Evolutionary conservation across 371 early-diverging fungal species (phyloP).

Genomic region (Mucor racemosus): DNA sequence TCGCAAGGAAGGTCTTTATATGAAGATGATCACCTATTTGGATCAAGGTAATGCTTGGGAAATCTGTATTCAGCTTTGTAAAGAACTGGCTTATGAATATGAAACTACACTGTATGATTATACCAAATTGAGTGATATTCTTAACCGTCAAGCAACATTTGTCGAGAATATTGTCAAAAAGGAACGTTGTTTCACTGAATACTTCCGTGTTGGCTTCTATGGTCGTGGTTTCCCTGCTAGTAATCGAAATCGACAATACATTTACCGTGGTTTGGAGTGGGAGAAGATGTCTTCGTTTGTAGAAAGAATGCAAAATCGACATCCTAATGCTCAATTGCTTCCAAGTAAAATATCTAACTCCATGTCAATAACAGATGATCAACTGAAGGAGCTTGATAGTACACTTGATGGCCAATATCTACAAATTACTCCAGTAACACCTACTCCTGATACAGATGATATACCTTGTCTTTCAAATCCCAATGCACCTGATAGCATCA

Average conservation of each 20-base stretch:
- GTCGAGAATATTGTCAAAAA: conserved; percentile 62
- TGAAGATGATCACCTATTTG: conserved; percentile 64
- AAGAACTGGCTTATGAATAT: conserved; percentile 67
- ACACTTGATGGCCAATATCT: conserved; percentile 65
- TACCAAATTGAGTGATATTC: conserved; percentile 55
- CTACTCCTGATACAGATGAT: conserved; percentile 55
- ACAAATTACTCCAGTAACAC: conserved; percentile 74
- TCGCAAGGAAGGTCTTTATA: conserved; percentile 70
- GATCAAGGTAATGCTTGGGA: conserved; percentile 78
- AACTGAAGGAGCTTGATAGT: conserved; percentile 52
- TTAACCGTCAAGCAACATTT: conserved; percentile 62
- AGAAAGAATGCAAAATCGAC: conserved; percentile 73
- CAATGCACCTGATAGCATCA: conserved; percentile 51
- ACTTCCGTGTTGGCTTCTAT: conserved; percentile 81
- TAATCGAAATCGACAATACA: conserved; percentile 69
- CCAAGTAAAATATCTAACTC: conserved; percentile 44
- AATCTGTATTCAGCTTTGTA: conserved; percentile 65
- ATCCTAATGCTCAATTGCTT: conserved; percentile 66
- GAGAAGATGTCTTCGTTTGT: conserved; percentile 78
- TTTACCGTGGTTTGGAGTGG: conserved; percentile 77
- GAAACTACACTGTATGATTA: conserved; percentile 63
- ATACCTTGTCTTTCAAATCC: conserved; percentile 37
- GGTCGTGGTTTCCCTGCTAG: conserved; percentile 67
- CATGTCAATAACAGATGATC: conserved; percentile 46
- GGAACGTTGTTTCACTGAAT: conserved; percentile 70